These are phyloP conservation scores for Suillus clintonianus DNA, from an alignment of 768 basidiomycete species.

Conservation along the genomic window DNA sequence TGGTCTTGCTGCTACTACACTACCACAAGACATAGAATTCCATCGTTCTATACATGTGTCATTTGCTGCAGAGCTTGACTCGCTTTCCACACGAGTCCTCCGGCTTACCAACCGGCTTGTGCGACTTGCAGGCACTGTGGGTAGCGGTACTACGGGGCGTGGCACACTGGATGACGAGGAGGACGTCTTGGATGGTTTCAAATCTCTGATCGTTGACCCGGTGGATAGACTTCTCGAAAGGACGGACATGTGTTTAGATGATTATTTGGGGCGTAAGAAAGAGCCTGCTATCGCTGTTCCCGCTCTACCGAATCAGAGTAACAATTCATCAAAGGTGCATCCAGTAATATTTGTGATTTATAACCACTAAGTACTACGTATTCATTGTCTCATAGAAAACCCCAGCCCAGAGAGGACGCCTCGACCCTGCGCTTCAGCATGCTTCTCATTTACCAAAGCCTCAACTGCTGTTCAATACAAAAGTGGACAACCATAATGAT, in stretches of 20 bases:
- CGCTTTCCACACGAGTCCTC: constrained; percentile 65
- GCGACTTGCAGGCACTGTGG: constrained; percentile 46
- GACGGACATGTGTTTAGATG: constrained; percentile 84
- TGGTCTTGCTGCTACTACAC: constrained; percentile 51
- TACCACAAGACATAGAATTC: constrained; percentile 82
- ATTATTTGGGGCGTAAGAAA: constrained; percentile 70
- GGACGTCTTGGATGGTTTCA: constrained; percentile 83
- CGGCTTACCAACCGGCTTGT: constrained; percentile 67
- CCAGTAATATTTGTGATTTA: not conserved
- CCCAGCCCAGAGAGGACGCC: constrained; percentile 39
- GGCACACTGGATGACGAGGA: constrained; percentile 64
- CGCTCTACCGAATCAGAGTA: constrained; percentile 23
- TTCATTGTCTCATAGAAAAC: constrained; percentile 28
- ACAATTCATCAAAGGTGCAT: constrained; percentile 35
- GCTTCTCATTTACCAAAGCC: constrained; percentile 80
- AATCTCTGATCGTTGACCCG: constrained; percentile 73
- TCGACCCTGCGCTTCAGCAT: constrained; percentile 69
- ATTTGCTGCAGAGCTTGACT: constrained; percentile 72
- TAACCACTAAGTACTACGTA: constrained; percentile 10
- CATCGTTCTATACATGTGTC: constrained; percentile 82
- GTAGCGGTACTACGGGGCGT: constrained; percentile 31
- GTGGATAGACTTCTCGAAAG: constrained; percentile 86
- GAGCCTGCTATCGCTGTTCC: constrained; percentile 64
- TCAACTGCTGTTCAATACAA: constrained; percentile 68
- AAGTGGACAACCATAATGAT: constrained; percentile 56